Percentiles rank a stretch among this genome's conserved stretches.
Conservation (phyloP, 441 rosid species). For the Populus tomentosa region DNA sequence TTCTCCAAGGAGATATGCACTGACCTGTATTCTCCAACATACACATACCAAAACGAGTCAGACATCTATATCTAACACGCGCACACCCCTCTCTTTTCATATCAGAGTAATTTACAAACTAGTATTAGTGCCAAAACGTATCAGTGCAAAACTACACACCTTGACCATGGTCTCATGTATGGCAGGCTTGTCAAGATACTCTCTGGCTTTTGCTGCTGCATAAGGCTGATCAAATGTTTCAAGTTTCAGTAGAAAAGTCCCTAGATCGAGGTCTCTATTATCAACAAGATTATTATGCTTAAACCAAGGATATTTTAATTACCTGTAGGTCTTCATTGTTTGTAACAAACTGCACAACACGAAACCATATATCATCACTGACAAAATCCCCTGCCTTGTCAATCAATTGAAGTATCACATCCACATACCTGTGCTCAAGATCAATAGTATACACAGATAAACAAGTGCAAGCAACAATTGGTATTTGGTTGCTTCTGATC, state of each 20-base stretch:
- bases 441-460: not conserved
- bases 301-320: conserved; percentile 21
- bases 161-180: conserved; percentile 98
- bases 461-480: not conserved
- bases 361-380: conserved; percentile 99
- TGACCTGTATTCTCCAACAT: conserved; percentile 51
- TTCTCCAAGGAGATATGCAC: conserved; percentile 97
- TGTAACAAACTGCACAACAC: conserved; percentile 97
- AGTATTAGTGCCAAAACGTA: not conserved
- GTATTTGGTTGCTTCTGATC: not conserved
- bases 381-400: conserved; percentile 99
- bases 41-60: not conserved
- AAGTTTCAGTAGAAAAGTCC: conserved; percentile 24
- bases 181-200: conserved; percentile 90
- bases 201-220: conserved; percentile 92
- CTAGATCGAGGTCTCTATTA: conserved; percentile 16
- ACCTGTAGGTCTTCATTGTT: conserved; percentile 99
- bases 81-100: not conserved
- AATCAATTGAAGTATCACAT: conserved; percentile 97
- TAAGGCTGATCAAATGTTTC: conserved; percentile 61
- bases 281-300: conserved; percentile 10
- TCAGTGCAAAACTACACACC: conserved; percentile 38
- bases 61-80: not conserved
- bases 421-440: conserved; percentile 76
- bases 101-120: not conserved